These are phyloP conservation scores for Pyrenopolyporus hunteri DNA, from an alignment of 495 filamentous ascomycete species.

Conservation along the genomic window DNA sequence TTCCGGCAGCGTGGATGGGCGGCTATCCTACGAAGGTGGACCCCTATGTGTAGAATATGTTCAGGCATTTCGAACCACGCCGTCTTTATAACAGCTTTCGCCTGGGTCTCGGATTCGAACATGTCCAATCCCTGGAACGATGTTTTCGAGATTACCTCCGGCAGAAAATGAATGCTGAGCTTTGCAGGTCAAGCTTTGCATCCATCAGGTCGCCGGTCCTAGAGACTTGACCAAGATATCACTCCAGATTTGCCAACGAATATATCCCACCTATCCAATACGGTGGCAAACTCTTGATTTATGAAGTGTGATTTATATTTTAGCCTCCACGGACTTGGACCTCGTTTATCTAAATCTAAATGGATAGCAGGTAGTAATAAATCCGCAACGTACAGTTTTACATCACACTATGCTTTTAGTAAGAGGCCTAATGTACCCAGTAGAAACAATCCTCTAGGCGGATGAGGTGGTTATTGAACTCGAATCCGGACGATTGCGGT, in stretches of 20 bases:
- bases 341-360: background rate
- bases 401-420: background rate
- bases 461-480: no score
- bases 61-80: background rate
- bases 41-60: conserved; percentile 6
- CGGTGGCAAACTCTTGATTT: no score
- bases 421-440: no score
- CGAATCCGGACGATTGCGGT: no score
- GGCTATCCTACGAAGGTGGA: background rate
- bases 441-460: no score
- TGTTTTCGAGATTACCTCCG: background rate
- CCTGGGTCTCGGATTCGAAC: background rate
- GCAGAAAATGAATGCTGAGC: background rate
- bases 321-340: no score
- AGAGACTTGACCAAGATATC: background rate
- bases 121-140: background rate
- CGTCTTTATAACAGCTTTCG: background rate
- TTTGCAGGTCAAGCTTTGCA: background rate
- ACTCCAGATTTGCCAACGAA: background rate
- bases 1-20: background rate
- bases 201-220: background rate
- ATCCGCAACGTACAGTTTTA: background rate
- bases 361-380: no score
- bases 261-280: background rate
- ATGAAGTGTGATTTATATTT: no score